phyloP scores from a whole-genome alignment of 176 grass and related monocot species.

The Oryza coarctata region DNA sequence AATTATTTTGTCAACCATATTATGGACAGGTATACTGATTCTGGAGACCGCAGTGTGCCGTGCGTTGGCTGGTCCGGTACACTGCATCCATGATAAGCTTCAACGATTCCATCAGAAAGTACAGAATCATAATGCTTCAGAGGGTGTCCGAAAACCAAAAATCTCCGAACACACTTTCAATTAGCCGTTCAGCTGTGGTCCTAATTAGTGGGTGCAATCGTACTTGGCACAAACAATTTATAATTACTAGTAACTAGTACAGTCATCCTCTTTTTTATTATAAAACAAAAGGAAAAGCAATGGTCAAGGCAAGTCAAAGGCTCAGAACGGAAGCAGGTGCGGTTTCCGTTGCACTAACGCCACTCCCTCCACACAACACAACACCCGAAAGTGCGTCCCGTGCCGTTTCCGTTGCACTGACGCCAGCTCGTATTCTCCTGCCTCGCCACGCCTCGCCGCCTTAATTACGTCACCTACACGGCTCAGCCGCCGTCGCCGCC shows the following conservation, averaged over 20 bases:
- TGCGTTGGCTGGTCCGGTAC: too few relatives aligned
- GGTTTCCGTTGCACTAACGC: neutral
- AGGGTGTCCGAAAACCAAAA: too few relatives aligned
- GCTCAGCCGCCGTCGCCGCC: neutral
- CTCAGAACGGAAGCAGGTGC: neutral
- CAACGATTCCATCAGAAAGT: too few relatives aligned
- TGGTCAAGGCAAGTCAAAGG: neutral
- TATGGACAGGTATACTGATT: too few relatives aligned
- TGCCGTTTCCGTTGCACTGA: conserved; percentile 12
- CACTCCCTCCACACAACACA: conserved; percentile 25
- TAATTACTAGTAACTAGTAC: neutral
- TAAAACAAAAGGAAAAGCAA: neutral
- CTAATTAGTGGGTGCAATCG: neutral
- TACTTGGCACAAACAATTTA: neutral
- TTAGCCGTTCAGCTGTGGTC: too few relatives aligned
- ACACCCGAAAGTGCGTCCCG: neutral
- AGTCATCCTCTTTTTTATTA: neutral
- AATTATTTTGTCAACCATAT: neutral
- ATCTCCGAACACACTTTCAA: too few relatives aligned
- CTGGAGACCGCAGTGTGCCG: too few relatives aligned
- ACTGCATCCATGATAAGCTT: too few relatives aligned
- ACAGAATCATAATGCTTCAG: neutral
- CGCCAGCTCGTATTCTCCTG: neutral
- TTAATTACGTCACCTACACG: neutral
- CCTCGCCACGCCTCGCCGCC: neutral